Evolutionary conservation across 169 alveolate species (phyloP).

Genomic region (Cryptosporidium parvum): DNA sequence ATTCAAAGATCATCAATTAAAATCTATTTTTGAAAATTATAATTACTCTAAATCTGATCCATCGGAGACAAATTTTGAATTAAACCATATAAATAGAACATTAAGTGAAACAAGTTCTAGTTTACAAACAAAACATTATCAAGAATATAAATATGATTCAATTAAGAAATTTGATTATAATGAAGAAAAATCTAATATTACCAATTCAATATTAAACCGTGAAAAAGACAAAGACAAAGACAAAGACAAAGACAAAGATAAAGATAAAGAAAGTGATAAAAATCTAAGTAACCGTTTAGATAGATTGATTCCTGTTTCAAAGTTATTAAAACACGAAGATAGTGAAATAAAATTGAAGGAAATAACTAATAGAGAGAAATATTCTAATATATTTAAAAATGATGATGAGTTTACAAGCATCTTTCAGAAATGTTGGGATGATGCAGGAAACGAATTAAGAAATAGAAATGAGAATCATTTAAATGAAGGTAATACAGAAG

Average conservation of each 20-base stretch:
- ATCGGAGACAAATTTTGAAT: not conserved
- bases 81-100: no score
- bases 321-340: not conserved
- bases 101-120: not conserved
- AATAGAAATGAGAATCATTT: not conserved
- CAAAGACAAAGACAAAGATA: no score
- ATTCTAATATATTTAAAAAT: conserved; percentile 8
- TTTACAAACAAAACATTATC: not conserved
- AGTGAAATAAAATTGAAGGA: not conserved
- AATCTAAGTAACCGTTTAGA: not conserved
- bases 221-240: not conserved
- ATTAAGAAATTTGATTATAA: no score
- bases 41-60: no score
- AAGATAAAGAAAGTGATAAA: not conserved
- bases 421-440: conserved; percentile 40
- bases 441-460: conserved; percentile 33
- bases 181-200: not conserved
- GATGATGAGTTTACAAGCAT: conserved; percentile 32
- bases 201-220: not conserved
- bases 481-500: not conserved
- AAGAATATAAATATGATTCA: not conserved
- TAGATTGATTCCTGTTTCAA: conserved; percentile 16
- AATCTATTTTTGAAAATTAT: not conserved
- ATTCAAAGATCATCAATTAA: not conserved
- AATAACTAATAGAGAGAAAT: conserved; percentile 5